Evolutionary conservation across 257 asterid genomes (phyloP), one percentile per base, ranked within the genome.

Genomic region (Penstemon barbatus): DNA sequence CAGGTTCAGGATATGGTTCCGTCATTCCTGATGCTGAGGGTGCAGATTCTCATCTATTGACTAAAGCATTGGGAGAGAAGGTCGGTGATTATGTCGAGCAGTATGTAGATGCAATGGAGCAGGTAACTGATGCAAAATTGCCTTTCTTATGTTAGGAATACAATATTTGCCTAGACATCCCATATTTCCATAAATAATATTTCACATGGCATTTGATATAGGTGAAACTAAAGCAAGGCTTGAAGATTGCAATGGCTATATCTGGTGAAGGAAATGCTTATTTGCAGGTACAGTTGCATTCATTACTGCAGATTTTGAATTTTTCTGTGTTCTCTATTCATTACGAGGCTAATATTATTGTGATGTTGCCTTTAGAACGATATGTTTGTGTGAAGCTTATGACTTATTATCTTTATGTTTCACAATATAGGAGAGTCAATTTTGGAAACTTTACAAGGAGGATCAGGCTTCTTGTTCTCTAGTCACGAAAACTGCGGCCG

Each of bases 381-480:
- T 58, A 71, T 51, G n/a, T 11, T 49, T 19, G 8, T 37, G 50
- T 57, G 64, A 71, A 46, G 70, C 61, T 45, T 13, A 51, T 15
- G 54, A 41, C 70, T 46, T 65, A 52, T 33, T 63, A 4, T 36
- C 42, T 62, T 71, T 44, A 61, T 46, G 40, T 53, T 63, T 75
- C 61, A 38, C 65, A 42, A n/a, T 74, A 72, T 68, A 94, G 97
- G 97, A 84, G 70, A 87, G 87, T 77, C 92, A 87, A 81, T 90
- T 90, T 72, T 93, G 99, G 99, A 93, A 84, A 83, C 97, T 93
- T 80, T 93, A 88, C 92, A 93, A 87, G 77, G 96, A 93, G 83
- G 96, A 90, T 68, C 82, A 25, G 25, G 46, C 83, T 63, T 69
- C 87, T 25, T 90, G 99, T 80, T 76, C 89, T 12, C 73, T 90